Conservation (phyloP, 805 yeast genomes). For the Suhomyces tanzawaensis region DNA sequence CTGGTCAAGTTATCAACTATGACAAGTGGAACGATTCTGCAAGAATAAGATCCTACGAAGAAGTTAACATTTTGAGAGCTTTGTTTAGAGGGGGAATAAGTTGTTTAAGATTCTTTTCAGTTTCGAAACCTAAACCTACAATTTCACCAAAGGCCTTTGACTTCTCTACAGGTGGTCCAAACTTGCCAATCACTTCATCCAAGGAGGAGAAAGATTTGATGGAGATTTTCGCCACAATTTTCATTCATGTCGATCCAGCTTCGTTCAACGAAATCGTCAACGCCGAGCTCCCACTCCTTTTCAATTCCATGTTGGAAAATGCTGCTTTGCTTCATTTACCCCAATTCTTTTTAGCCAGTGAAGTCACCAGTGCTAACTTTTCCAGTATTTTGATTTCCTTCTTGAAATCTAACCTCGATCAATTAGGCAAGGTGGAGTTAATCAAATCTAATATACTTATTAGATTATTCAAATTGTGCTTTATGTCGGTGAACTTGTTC, state of each 20-base stretch:
- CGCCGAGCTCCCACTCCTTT: constrained; percentile 73
- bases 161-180: constrained; percentile 75
- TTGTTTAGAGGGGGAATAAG: constrained; percentile 81
- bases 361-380: constrained; percentile 89
- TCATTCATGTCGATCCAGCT: constrained; percentile 91
- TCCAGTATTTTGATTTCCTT: constrained; percentile 80
- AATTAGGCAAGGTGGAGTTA: constrained; percentile 77
- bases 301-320: constrained; percentile 75
- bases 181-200: constrained; percentile 79
- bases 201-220: constrained; percentile 93
- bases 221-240: constrained; percentile 93
- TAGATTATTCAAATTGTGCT: constrained; percentile 84
- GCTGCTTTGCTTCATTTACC: constrained; percentile 88
- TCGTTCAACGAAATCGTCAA: constrained; percentile 91
- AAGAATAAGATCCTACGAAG: constrained; percentile 79
- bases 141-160: constrained; percentile 37
- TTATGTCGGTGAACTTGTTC: constrained; percentile 92
- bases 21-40: constrained; percentile 83
- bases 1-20: constrained; percentile 38
- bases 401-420: constrained; percentile 67
- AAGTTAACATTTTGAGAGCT: constrained; percentile 69
- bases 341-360: constrained; percentile 90
- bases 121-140: constrained; percentile 47
- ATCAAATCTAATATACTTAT: constrained; percentile 77
- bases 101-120: constrained; percentile 74